Base-by-base conservation (phyloP, 2,329 filamentous ascomycete species). In the Colletotrichum eremochloae region DNA sequence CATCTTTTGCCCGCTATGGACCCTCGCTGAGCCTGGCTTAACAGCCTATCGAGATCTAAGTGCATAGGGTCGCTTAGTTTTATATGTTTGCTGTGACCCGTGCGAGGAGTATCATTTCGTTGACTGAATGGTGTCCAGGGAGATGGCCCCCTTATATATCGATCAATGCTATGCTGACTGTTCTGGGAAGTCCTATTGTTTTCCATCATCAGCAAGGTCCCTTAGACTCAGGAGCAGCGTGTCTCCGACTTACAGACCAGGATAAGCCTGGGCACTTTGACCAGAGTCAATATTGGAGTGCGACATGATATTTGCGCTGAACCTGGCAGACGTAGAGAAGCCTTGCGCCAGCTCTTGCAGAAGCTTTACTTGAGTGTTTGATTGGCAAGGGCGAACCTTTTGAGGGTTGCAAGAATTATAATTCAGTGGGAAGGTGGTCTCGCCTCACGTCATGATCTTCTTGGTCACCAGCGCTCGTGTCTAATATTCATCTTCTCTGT, bases 131-230 rank as follows among this genome's bases (percentile, higher is more conserved):
- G 12, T 31, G 64, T 62, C 69, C 65, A 69, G 31, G 72, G 68
- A 52, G 69, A 64, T 63, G 61, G 48, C 56, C 57, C 65, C 38
- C 4, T 52, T n/a, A 58, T 29, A 62, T 66, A 74, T 31, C 69
- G 72, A 58, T 56, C 64, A 24, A 74, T 42, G 57, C 61, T 74
- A 57, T 72, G 72, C 18, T 56, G 18, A 8, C 24, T 15, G 56
- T 29, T 66, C n/a, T 71, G 56, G 40, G 58, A 14, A 33, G 38
- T 9, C 2, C 69, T 72, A 52, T 60, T 57, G 53, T 36, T 66
- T 65, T 52, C 14, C 15, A n/a, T 44, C 31, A 61, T 65, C 61
- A 72, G 56, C 48, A 44, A 40, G n/a, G 36, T 44, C 36, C 5
- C 18, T 48, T 36, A 11, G 20, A 63, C 42, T 20, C 8, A 33